Conservation (phyloP, 306 rosid species). For the Benincasa hispida region DNA sequence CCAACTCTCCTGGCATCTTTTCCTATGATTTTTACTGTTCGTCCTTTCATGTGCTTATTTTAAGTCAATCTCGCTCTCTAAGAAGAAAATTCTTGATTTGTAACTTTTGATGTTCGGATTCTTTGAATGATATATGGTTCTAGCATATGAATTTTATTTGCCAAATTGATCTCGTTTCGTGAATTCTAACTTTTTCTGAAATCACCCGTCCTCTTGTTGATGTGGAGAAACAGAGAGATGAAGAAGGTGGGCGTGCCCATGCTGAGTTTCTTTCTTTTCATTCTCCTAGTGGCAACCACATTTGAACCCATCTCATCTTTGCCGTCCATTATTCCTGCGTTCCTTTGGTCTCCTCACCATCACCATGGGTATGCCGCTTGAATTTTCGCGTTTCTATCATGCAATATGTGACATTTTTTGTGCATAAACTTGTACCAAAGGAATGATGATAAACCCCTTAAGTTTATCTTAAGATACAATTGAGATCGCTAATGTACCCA, state of each 20-base stretch:
- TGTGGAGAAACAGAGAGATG: slow-evolving; percentile 7
- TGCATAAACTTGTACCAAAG: neutral
- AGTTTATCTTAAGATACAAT: no score
- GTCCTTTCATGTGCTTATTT: no score
- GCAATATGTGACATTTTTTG: neutral
- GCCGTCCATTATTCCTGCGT: slow-evolving; percentile 69
- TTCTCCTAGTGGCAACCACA: slow-evolving; percentile 24
- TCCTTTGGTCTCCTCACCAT: slow-evolving; percentile 69
- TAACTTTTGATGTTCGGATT: neutral
- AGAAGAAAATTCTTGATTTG: no score
- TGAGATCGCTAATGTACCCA: no score
- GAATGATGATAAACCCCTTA: neutral
- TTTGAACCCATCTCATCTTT: slow-evolving; percentile 28
- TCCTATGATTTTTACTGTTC: no score
- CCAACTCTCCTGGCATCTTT: no score
- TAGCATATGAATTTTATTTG: neutral
- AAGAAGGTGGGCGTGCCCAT: slow-evolving; percentile 18
- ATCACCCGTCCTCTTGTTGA: neutral
- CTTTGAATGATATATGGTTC: neutral
- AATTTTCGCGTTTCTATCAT: neutral
- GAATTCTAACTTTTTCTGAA: neutral
- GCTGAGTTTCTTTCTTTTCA: slow-evolving; percentile 21
- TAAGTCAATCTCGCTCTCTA: no score
- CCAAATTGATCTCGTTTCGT: neutral
- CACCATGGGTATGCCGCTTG: slow-evolving; percentile 4